Base-by-base conservation (phyloP, 2,329 filamentous ascomycete species). In the Fusarium pseudoanthophilum region DNA sequence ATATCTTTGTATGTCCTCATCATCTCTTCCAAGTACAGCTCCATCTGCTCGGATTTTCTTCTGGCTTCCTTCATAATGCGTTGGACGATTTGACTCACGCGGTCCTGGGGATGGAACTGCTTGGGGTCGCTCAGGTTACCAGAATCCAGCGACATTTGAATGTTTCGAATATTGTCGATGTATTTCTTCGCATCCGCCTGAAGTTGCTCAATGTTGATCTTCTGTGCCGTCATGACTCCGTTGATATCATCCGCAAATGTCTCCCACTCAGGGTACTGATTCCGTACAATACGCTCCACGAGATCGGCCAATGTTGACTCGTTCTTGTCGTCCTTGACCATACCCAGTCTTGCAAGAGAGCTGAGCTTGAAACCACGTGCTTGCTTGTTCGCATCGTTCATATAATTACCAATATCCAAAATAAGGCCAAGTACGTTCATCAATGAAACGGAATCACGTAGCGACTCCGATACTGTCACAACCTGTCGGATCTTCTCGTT, bases 251-350 rank as follows among this genome's bases (percentile, higher is more conserved):
- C 90, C 24, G 90, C 87, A 82, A 98, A 98, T 39, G 88, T 88
- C 82, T 98, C 95, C 93, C 95, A 98, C 82, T 98, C 94, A 5
- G 95, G 93, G 76, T 98, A 99, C 81, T 98, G 95, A 80, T 94
- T 96, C 73, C 96, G 93, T 65, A 98, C 95, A 76, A 98, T 97
- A 76, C 95, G 93, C 83, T 99, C 96, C 48, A 99, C 95, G 48
- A 98, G 89, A 82, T 99, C 96, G 64, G 95, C 95, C 80, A 99
- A 92, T 1, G 95, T 98, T 3, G 94, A 95, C 82, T 98, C 93
- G 82, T 99, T 99, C 88, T 98, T 98, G 85, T 97, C 95, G 80
- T 99, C 96, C 85, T 99, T 99, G 79, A 98, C 94, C 95, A 99
- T 98, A 69, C 93, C 95, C 62, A 99, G 86, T 62, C 96, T 91